These are phyloP conservation scores for Protoeuglena noctilucae DNA, from an alignment of 139 green algal genomes.

Conservation along the genomic window DNA sequence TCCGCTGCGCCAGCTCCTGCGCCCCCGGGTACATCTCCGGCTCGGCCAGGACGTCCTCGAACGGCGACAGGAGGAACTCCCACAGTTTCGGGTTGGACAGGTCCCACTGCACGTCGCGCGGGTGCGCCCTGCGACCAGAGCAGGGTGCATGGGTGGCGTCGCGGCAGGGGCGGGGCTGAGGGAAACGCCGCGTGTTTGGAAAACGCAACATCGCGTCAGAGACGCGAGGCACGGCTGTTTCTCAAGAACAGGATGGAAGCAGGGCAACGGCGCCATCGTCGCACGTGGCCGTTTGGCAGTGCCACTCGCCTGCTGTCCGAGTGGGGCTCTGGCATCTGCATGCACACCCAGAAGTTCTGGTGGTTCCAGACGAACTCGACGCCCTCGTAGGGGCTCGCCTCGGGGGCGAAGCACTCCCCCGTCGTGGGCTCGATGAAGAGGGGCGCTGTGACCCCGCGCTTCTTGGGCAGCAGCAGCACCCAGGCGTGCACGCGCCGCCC, in stretches of 20 bases:
- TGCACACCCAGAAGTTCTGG: constrained; percentile 51
- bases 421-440: constrained; percentile 60
- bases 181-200: not conserved
- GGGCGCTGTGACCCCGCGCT: constrained; percentile 27
- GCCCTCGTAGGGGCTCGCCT: constrained; percentile 42
- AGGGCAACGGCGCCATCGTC: not conserved
- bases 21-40: too few relatives aligned
- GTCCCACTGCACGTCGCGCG: not conserved
- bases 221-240: not conserved
- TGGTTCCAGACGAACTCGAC: constrained; percentile 59
- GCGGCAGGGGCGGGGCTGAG: not conserved
- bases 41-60: not conserved
- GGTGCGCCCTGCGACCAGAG: not conserved
- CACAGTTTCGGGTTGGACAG: constrained; percentile 3
- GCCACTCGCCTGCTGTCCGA: constrained; percentile 35
- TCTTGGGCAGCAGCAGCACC: constrained; percentile 55
- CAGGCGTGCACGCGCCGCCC: constrained; percentile 45
- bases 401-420: constrained; percentile 26
- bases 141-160: not conserved
- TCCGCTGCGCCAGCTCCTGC: not conserved
- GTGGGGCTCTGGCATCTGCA: constrained; percentile 41
- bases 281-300: constrained; percentile 1
- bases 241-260: too few relatives aligned
- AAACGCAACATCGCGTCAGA: not conserved
- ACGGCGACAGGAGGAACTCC: constrained; percentile 1